phyloP scores from a whole-genome alignment of 2,329 filamentous ascomycete species.

The Fusarium anguioides region DNA sequence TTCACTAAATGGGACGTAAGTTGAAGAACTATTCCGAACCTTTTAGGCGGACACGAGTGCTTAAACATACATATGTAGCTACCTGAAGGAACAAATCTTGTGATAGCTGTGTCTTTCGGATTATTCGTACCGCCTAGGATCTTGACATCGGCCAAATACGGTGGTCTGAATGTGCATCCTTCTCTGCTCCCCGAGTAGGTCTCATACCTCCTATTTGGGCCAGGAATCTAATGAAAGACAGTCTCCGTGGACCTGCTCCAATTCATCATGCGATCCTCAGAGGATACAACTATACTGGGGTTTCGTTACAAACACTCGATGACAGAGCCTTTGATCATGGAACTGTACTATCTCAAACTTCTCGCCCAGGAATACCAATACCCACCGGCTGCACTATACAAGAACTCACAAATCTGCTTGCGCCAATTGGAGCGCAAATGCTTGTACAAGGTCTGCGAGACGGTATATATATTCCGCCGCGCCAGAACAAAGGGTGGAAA shows the following conservation, averaged over 20 bases:
- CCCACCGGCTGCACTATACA: constrained; percentile 57
- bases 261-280: constrained; percentile 84
- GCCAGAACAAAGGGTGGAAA: constrained; percentile 52
- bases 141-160: constrained; percentile 76
- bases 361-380: constrained; percentile 65
- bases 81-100: constrained; percentile 74
- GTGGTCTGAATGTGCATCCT: constrained; percentile 93
- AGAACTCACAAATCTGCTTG: constrained; percentile 62
- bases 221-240: constrained; percentile 48
- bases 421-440: constrained; percentile 74
- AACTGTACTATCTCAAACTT: constrained; percentile 76
- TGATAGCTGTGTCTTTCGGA: constrained; percentile 95
- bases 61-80: constrained; percentile 55
- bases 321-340: constrained; percentile 82
- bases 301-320: constrained; percentile 90
- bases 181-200: constrained; percentile 85
- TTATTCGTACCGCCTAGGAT: constrained; percentile 85
- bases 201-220: background rate
- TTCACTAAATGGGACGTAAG: constrained; percentile 84
- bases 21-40: constrained; percentile 1
- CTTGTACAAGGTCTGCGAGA: constrained; percentile 73
- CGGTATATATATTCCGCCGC: constrained; percentile 73
- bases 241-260: constrained; percentile 86
- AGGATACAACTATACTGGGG: constrained; percentile 70
- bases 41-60: background rate